Percentiles rank a stretch among this genome's conserved stretches.
phyloP scores from a whole-genome alignment of 129 eudicot species.

The Logfia minima region DNA sequence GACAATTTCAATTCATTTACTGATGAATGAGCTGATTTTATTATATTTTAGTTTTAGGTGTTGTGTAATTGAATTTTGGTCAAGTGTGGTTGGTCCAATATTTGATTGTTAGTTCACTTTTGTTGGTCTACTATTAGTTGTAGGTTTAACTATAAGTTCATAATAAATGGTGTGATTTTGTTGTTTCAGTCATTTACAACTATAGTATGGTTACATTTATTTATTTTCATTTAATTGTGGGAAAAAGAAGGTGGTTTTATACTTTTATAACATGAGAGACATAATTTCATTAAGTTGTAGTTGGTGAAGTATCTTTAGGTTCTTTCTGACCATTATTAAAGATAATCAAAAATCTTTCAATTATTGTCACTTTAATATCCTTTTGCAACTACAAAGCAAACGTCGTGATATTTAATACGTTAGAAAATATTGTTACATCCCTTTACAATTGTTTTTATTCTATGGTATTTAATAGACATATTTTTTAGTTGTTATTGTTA shows the following conservation, averaged over 20 bases:
- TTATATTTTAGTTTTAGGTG: neutral
- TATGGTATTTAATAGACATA: neutral
- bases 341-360: constrained; percentile 8
- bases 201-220: neutral
- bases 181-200: neutral
- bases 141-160: neutral
- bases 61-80: neutral
- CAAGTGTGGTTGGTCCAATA: constrained; percentile 8
- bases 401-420: neutral
- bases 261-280: constrained; percentile 3
- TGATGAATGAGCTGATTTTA: neutral
- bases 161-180: neutral
- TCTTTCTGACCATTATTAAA: neutral
- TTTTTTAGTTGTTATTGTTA: neutral
- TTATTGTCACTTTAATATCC: constrained; percentile 18
- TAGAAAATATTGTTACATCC: neutral
- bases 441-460: constrained; percentile 4
- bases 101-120: constrained; percentile 11
- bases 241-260: neutral
- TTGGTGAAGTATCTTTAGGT: constrained; percentile 19
- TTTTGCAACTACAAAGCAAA: constrained; percentile 27
- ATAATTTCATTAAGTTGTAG: neutral
- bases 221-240: neutral
- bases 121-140: constrained; percentile 8
- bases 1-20: neutral